Conservation (phyloP, 768 basidiomycete genomes). For the Omphalotus guepiniiformis region DNA sequence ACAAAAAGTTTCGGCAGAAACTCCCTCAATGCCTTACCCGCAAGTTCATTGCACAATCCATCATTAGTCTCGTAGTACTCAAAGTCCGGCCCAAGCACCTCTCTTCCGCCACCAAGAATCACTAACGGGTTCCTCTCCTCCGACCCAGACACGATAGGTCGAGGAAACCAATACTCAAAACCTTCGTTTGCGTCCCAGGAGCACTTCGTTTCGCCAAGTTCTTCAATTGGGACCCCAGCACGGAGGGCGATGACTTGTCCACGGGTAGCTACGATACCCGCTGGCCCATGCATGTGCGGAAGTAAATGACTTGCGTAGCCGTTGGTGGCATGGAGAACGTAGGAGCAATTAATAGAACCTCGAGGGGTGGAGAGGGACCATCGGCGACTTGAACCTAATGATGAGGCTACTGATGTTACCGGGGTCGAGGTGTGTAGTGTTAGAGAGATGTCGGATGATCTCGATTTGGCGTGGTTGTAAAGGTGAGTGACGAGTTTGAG, state of each 20-base stretch:
- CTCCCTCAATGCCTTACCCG: slow-evolving; percentile 45
- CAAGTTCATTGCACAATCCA: slow-evolving; percentile 39
- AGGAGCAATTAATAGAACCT: slow-evolving; percentile 54
- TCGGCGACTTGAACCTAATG: slow-evolving; percentile 21
- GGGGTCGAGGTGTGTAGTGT: slow-evolving; percentile 71
- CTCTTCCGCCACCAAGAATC: slow-evolving; percentile 70
- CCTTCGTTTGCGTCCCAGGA: slow-evolving; percentile 51
- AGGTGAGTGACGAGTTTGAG: slow-evolving; percentile 74
- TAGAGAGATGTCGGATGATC: neutral
- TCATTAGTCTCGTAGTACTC: slow-evolving; percentile 60
- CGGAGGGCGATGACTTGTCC: slow-evolving; percentile 58
- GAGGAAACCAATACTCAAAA: slow-evolving; percentile 82
- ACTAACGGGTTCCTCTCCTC: slow-evolving; percentile 50
- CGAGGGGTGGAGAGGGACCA: slow-evolving; percentile 64
- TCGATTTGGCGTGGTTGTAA: slow-evolving; percentile 38
- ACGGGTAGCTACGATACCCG: slow-evolving; percentile 63
- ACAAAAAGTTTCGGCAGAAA: slow-evolving; percentile 62
- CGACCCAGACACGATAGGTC: slow-evolving; percentile 33
- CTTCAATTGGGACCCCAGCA: slow-evolving; percentile 28
- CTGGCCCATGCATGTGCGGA: slow-evolving; percentile 54
- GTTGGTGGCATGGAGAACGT: slow-evolving; percentile 85
- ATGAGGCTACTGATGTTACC: slow-evolving; percentile 42
- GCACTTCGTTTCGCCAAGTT: slow-evolving; percentile 31
- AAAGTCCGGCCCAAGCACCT: slow-evolving; percentile 34
- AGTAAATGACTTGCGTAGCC: slow-evolving; percentile 76